Conservation (phyloP, 768 basidiomycete species). For the Termitomyces bulborhizus region DNA sequence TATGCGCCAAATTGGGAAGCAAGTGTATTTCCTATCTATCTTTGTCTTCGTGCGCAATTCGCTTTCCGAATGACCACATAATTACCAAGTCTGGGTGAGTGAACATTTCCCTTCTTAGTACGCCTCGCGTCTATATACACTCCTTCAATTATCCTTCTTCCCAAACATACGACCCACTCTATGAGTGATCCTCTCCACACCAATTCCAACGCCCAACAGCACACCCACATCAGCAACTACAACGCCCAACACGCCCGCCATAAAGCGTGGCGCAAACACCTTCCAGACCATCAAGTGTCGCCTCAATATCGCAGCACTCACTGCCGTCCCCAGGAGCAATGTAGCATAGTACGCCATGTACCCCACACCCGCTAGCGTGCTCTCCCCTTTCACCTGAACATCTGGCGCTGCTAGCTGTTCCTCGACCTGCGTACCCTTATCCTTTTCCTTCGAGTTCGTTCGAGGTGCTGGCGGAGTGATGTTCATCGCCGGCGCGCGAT, state of each 20-base stretch:
- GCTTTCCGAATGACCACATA: too few species aligned
- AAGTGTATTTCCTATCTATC: too few species aligned
- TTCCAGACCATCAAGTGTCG: slow-evolving; percentile 99
- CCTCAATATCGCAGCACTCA: slow-evolving; percentile 68
- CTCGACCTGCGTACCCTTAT: not conserved
- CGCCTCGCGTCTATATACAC: too few species aligned
- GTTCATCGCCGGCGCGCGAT: slow-evolving; percentile 56
- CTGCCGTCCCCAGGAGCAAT: slow-evolving; percentile 62
- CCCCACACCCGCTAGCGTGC: slow-evolving; percentile 50
- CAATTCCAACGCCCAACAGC: slow-evolving; percentile 56
- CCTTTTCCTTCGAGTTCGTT: not conserved
- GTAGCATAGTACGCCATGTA: slow-evolving; percentile 65
- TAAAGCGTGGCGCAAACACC: slow-evolving; percentile 94
- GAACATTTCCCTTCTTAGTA: too few species aligned
- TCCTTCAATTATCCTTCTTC: not conserved
- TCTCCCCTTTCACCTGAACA: slow-evolving; percentile 29
- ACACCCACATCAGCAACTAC: slow-evolving; percentile 67
- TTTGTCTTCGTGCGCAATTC: too few species aligned
- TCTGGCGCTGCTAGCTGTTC: slow-evolving; percentile 17
- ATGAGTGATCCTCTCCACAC: slow-evolving; percentile 37
- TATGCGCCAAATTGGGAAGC: too few species aligned
- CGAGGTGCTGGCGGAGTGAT: not conserved
- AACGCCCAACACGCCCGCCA: slow-evolving; percentile 64
- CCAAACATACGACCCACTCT: slow-evolving; percentile 21
- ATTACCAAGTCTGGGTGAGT: too few species aligned